Evolutionary conservation across 2,329 filamentous ascomycete genomes (phyloP), one percentile per base, ranked within the genome.

Genomic region (Apiospora aurea): DNA sequence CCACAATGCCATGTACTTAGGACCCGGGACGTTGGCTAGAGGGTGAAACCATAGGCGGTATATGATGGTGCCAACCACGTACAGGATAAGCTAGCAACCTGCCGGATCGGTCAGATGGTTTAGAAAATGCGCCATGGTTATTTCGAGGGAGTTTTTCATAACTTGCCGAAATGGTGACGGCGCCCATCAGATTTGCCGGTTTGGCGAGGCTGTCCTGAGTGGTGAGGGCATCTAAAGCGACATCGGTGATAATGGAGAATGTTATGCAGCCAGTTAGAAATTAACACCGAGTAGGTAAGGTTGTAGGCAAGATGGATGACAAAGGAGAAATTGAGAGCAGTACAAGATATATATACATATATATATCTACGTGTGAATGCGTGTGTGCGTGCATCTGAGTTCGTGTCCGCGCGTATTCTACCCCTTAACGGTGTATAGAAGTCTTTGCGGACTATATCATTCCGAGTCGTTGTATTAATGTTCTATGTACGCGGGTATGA

Each of bases 21-120:
- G 73, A 1, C 73, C 73, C 1, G 73, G 73, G 46, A 73, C 72
- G 3, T 43, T 69, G 24, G 72, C 69, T 8, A 74, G 67, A 26
- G 73, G 73, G 16, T 72, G 71, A 13, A 73, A 71, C 44, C 24
- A 74, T 4, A 74, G 51, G 41, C 72, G 72, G 43, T 74, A 72
- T 29, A 67, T 64, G n/a, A 71, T 68, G 4, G 71, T 34, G 16
- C 13, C 21, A 8, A 57, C 13, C 4, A 8, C n/a, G 51, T 57
- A 57, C 8, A 51, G 8, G 47, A 13, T 10, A 24, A 51, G 8
- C 47, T 51, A 51, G 47, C n/a, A 51, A n/a, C n/a, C 26, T 21
- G 13, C 1, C n/a, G 47, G 24, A 24, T 3, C 26, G n/a, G n/a
- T 51, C 18, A 51, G 47, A 11, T 51, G 21, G 7, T 8, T 51